Base-by-base conservation (phyloP, 2,329 filamentous ascomycete genomes). In the Plectosphaerella plurivora region DNA sequence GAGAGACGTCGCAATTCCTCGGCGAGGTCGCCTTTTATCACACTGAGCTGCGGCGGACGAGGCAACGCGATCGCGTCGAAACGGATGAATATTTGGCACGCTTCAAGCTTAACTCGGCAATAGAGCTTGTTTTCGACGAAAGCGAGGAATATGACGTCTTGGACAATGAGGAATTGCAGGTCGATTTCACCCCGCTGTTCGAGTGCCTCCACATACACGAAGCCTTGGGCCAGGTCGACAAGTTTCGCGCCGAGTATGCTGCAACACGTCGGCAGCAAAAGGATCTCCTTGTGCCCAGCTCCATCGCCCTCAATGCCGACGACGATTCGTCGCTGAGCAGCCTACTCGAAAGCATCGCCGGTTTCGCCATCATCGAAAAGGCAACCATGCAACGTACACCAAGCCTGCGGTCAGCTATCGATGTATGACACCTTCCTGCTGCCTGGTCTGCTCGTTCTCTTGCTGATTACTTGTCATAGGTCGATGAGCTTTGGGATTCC, bases 401-500 rank as follows among this genome's bases (percentile, higher is more conserved):
- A 2, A 89, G 94, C 63, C 75, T 99, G 48, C 85, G 94, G 57
- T 88, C 91, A 25, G 75, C 83, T 11, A 83, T 89, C 59, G 94
- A 99, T 73, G 92, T 93, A 68, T 69, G 82, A 64, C 33, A 37
- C 25, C 8, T 39, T 24, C 42, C 37, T 41, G 37, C 16, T 20
- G n/a, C 41, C 7, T 6, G n/a, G 7, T 22, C n/a, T 20, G 37
- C 15, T 14, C 10, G 14, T n/a, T 15, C 37, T 14, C 11, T 44
- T 18, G 41, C 41, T 52, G 41, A 44, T n/a, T 4, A 11, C 18
- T 44, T 44, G 7, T 18, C 16, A 44, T 22, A 92, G 88, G 85
- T 97, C n/a, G 94, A 99, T 64, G 94, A 97, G 69, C 75, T 99
- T 2, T 99, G 94, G 94, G 93, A 97, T 63, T 97, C 92, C 0